Conservation (phyloP, 805 yeast species). For the Candida ficus region DNA sequence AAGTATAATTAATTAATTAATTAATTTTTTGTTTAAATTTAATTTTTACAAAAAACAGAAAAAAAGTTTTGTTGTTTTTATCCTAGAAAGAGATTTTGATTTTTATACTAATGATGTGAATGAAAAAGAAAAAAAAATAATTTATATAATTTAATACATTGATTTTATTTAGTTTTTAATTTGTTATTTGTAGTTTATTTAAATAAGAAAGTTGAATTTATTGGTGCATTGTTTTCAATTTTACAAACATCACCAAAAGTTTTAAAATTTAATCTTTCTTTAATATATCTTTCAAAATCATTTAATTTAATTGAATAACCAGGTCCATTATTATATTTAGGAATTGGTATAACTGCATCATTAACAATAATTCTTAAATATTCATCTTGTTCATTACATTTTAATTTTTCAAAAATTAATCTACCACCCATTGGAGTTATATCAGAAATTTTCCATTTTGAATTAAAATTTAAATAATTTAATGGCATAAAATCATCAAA, state of each 20-base stretch:
- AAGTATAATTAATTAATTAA: too few species aligned
- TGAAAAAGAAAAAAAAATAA: background rate
- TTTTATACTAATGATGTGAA: too few species aligned
- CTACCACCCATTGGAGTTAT: slow-evolving; percentile 47
- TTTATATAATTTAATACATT: background rate
- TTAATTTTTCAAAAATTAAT: slow-evolving; percentile 36
- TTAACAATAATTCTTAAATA: slow-evolving; percentile 41
- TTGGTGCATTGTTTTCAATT: slow-evolving; percentile 8
- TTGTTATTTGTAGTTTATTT: too few species aligned
- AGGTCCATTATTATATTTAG: slow-evolving; percentile 40
- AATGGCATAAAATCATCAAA: slow-evolving; percentile 28
- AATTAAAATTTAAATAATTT: slow-evolving; percentile 39
- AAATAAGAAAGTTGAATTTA: slow-evolving; percentile 26
- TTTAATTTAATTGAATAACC: slow-evolving; percentile 36
- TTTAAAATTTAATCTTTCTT: slow-evolving; percentile 6
- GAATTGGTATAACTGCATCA: slow-evolving; percentile 45
- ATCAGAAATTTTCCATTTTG: slow-evolving; percentile 40
- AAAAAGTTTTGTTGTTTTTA: too few species aligned
- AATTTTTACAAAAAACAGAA: too few species aligned
- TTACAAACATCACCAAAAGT: slow-evolving; percentile 15
- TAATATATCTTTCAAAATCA: slow-evolving; percentile 20
- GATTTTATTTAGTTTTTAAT: too few species aligned
- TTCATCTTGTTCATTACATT: slow-evolving; percentile 27
- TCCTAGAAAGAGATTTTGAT: too few species aligned
- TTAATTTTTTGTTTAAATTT: background rate